Evolutionary conservation across 2,329 filamentous ascomycete genomes (phyloP).

Genomic region (Dactylellina parvicollis): DNA sequence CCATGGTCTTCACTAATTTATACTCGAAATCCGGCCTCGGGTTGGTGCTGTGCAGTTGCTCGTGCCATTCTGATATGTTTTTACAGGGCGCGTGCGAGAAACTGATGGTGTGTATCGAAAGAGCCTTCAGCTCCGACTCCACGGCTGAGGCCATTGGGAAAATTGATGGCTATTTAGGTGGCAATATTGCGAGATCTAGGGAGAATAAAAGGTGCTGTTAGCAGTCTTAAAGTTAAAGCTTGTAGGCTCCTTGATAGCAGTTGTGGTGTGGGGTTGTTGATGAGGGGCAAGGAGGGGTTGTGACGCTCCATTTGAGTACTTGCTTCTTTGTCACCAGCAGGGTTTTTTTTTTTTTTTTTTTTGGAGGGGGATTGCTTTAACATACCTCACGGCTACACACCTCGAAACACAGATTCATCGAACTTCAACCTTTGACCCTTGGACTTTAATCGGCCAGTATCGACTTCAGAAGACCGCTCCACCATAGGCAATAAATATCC

Average conservation of each 20-base stretch:
- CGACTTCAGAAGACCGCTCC: too few species aligned
- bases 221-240: too few species aligned
- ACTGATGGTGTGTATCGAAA: slow-evolving; percentile 30
- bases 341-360: slow-evolving; percentile 18
- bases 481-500: not conserved
- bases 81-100: slow-evolving; percentile 56
- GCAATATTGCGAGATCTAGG: not conserved
- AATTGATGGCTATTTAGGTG: not conserved
- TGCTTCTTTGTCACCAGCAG: slow-evolving; percentile 40
- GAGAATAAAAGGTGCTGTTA: not conserved
- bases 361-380: not conserved
- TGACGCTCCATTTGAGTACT: too few species aligned
- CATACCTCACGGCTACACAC: not conserved
- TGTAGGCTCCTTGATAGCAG: not conserved
- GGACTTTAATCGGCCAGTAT: too few species aligned
- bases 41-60: slow-evolving; percentile 53
- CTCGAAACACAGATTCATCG: too few species aligned
- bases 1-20: slow-evolving; percentile 58
- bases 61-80: slow-evolving; percentile 57
- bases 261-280: slow-evolving; percentile 24
- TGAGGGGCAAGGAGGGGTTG: slow-evolving; percentile 36
- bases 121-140: slow-evolving; percentile 36
- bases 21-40: slow-evolving; percentile 55
- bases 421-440: too few species aligned
- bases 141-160: slow-evolving; percentile 39